These are phyloP conservation scores for Suhomyces pyralidae DNA, from an alignment of 805 yeast genomes.

Conservation along the genomic window DNA sequence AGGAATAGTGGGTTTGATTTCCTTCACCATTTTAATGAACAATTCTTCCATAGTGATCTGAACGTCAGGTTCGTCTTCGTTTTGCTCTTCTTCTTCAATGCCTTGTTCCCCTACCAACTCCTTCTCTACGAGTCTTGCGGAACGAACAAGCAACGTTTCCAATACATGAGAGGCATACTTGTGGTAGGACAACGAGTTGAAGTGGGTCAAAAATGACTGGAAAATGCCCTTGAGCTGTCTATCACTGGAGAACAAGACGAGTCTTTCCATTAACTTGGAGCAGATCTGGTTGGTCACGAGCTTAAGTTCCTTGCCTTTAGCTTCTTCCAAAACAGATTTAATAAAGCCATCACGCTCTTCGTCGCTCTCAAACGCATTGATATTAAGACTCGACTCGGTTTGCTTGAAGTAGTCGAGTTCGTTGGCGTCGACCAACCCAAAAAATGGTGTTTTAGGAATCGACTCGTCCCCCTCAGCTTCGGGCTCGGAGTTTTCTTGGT, in stretches of 20 bases:
- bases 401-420: slow-evolving; percentile 91
- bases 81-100: slow-evolving; percentile 24
- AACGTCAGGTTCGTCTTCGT: slow-evolving; percentile 34
- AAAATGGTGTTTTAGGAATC: slow-evolving; percentile 48
- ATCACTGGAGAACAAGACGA: slow-evolving; percentile 64
- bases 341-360: slow-evolving; percentile 77
- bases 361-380: slow-evolving; percentile 68
- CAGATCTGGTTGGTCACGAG: slow-evolving; percentile 92
- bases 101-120: slow-evolving; percentile 49
- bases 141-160: slow-evolving; percentile 76
- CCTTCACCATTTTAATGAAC: slow-evolving; percentile 62
- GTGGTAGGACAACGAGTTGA: slow-evolving; percentile 74
- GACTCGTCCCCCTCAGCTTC: slow-evolving; percentile 5
- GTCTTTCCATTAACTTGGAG: slow-evolving; percentile 86
- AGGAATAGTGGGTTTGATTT: slow-evolving; percentile 56
- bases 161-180: slow-evolving; percentile 92
- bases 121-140: slow-evolving; percentile 71
- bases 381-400: slow-evolving; percentile 82
- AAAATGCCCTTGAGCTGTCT: slow-evolving; percentile 64
- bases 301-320: slow-evolving; percentile 85
- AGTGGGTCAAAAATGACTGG: slow-evolving; percentile 67
- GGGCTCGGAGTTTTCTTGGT: slow-evolving; percentile 1
- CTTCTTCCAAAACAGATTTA: slow-evolving; percentile 76
- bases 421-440: slow-evolving; percentile 78
- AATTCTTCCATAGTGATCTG: slow-evolving; percentile 61